These are phyloP conservation scores for Trematosphaeria pertusa DNA, from an alignment of 2,329 filamentous ascomycete genomes.

Conservation along the genomic window DNA sequence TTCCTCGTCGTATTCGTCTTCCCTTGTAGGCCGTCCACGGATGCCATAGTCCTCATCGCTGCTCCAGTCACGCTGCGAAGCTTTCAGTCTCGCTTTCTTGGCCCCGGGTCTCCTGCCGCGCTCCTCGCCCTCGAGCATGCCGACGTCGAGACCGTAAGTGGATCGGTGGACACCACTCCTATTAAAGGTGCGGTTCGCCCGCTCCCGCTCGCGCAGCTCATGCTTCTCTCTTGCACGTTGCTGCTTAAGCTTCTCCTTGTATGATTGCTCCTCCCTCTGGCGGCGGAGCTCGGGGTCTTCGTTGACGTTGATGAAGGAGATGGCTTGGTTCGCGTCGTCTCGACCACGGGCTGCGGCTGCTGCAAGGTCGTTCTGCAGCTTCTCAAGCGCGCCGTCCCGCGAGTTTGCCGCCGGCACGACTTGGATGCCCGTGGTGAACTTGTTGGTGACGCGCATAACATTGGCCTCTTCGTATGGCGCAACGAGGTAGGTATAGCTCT, in stretches of 20 bases:
- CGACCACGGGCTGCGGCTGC: conserved; percentile 62
- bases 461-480: conserved; percentile 73
- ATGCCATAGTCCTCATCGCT: conserved; percentile 81
- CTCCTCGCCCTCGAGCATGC: conserved; percentile 66
- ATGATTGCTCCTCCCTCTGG: conserved; percentile 74
- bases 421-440: conserved; percentile 75
- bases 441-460: conserved; percentile 74
- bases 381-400: conserved; percentile 74
- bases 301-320: conserved; percentile 72
- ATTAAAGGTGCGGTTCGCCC: conserved; percentile 57
- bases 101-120: conserved; percentile 40
- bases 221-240: conserved; percentile 72
- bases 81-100: conserved; percentile 44
- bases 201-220: conserved; percentile 68
- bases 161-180: conserved; percentile 59
- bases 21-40: conserved; percentile 60
- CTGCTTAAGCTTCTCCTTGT: conserved; percentile 72
- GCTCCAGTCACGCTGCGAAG: conserved; percentile 59
- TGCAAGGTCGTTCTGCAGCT: conserved; percentile 71
- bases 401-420: conserved; percentile 71
- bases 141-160: conserved; percentile 62
- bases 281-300: conserved; percentile 79
- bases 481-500: conserved; percentile 78
- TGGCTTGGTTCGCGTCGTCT: conserved; percentile 56
- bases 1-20: conserved; percentile 80